Evolutionary conservation across 257 asterid genomes (phyloP).

Genomic region (Solanum sparsipilum): DNA sequence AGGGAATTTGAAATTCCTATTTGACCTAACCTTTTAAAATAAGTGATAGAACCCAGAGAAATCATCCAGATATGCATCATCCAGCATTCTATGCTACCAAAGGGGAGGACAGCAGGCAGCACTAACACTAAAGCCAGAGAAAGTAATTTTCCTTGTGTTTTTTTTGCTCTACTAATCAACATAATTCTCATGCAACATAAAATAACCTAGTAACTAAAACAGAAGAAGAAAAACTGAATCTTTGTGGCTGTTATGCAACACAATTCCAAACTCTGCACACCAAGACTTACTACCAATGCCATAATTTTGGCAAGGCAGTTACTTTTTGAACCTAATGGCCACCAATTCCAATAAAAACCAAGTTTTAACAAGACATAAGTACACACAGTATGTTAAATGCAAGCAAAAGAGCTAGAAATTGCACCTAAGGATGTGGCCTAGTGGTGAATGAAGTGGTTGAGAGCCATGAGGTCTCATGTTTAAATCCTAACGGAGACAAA

Average conservation of each 20-base stretch:
- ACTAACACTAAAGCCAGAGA: background rate
- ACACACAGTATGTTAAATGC: background rate
- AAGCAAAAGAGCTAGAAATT: background rate
- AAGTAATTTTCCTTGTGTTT: background rate
- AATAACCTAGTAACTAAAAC: background rate
- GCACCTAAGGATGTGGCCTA: background rate
- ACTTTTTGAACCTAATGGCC: background rate
- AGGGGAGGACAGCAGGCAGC: background rate
- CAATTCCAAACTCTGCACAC: background rate
- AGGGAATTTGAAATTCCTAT: background rate
- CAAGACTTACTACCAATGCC: background rate
- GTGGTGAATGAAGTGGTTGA: background rate
- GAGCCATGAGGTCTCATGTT: background rate
- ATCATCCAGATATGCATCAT: background rate
- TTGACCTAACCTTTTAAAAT: background rate
- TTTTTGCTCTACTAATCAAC: background rate
- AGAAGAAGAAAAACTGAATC: background rate
- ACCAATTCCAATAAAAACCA: background rate
- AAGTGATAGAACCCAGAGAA: background rate
- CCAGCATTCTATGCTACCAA: background rate
- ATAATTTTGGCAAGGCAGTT: background rate
- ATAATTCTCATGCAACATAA: background rate
- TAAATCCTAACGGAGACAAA: background rate
- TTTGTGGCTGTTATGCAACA: background rate
- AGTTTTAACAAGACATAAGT: background rate